Percentiles rank a stretch among this genome's conserved stretches.
Evolutionary conservation across 495 filamentous ascomycete species (phyloP).

Genomic region (Pseudomonodictys pantanalensis): DNA sequence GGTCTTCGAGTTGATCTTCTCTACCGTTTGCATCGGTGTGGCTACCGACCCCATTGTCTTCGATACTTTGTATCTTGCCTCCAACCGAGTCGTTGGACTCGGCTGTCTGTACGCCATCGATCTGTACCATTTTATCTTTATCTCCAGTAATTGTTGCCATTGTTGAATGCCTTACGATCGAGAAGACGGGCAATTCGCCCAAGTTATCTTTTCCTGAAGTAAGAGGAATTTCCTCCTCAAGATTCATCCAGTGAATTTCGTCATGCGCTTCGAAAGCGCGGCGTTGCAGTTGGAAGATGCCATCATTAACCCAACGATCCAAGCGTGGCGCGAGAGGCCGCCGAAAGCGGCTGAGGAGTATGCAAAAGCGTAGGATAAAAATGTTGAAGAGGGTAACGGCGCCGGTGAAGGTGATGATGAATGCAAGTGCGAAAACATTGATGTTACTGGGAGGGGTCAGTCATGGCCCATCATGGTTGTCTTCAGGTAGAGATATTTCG

Average conservation of each 20-base stretch:
- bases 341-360: background rate
- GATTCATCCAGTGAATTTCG: constrained; percentile 2
- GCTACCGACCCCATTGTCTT: too few species aligned
- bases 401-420: background rate
- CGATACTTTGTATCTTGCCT: too few species aligned
- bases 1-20: too few species aligned
- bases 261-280: constrained; percentile 1
- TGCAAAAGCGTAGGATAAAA: background rate
- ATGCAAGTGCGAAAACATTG: background rate
- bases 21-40: too few species aligned
- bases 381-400: background rate
- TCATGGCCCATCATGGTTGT: background rate
- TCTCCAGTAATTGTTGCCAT: too few species aligned
- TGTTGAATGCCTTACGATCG: too few species aligned
- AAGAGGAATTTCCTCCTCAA: constrained; percentile 5
- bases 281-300: constrained; percentile 13
- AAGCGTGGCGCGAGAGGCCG: background rate
- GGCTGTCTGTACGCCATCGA: too few species aligned
- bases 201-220: too few species aligned
- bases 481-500: too few species aligned
- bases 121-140: too few species aligned
- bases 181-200: too few species aligned
- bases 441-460: background rate
- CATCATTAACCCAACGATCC: constrained; percentile 8
- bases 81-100: too few species aligned